phyloP scores from a whole-genome alignment of 2,329 filamentous ascomycete species.

The Pseudopithomyces maydicus region DNA sequence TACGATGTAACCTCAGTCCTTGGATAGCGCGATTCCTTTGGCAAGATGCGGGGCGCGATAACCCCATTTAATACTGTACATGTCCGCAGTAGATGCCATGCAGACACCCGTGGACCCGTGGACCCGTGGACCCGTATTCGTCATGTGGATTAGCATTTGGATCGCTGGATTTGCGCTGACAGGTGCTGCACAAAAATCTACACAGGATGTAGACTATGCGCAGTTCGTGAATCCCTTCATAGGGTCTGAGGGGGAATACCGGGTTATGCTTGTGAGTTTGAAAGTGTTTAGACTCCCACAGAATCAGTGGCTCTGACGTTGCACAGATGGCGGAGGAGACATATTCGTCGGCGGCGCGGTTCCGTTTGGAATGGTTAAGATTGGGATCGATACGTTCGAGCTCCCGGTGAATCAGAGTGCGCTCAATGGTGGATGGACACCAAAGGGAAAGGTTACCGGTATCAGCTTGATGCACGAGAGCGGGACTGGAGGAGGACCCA shows the following conservation, averaged over 20 bases:
- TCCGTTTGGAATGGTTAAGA: conserved; percentile 49
- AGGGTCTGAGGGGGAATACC: conserved; percentile 53
- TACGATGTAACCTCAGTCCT: conserved; percentile 28
- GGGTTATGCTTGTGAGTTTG: conserved; percentile 43
- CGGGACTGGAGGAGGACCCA: conserved; percentile 42
- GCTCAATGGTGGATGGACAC: conserved; percentile 49
- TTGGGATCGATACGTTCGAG: conserved; percentile 48
- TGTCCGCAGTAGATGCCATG: background rate
- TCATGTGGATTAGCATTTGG: conserved; percentile 10
- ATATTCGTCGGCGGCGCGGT: conserved; percentile 45
- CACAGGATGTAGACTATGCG: conserved; percentile 36
- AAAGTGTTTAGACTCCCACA: too few relatives aligned
- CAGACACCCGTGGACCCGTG: too few relatives aligned
- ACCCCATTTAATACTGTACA: background rate
- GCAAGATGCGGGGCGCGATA: conserved; percentile 21
- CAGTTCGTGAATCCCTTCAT: conserved; percentile 54
- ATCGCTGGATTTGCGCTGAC: conserved; percentile 3
- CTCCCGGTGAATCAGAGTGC: conserved; percentile 40
- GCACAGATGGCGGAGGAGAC: conserved; percentile 45
- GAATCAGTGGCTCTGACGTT: too few relatives aligned
- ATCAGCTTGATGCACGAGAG: conserved; percentile 48
- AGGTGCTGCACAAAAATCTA: conserved; percentile 18
- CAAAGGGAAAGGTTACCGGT: conserved; percentile 46
- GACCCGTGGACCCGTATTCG: too few relatives aligned
- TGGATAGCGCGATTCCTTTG: conserved; percentile 10